Base-by-base conservation (phyloP, 2,329 filamentous ascomycete genomes). In the Fusarium dimerum region DNA sequence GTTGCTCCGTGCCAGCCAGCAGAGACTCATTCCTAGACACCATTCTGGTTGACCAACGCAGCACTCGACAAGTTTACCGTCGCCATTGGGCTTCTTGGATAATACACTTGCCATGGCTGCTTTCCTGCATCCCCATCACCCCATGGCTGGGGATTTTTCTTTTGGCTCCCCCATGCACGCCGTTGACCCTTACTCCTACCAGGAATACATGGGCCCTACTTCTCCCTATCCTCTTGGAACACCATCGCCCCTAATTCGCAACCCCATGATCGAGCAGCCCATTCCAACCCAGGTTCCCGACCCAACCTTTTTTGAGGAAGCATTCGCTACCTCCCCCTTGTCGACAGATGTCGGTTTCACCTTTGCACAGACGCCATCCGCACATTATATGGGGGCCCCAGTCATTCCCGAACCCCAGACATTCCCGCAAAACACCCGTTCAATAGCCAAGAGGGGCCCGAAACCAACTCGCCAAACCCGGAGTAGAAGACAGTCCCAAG, bases 271-370 rank as follows among this genome's bases (percentile, higher is more conserved):
- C 9, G 62, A 54, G 36, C 60, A 63, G 40, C 53, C 57, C 18
- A 34, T 50, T 9, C 50, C 56, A 29, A 50, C 45, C n/a, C 63
- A 66, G 39, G 43, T 54, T 7, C 43, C 58, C 45, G 57, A 58
- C 43, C 50, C 58, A 26, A 63, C 62, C 3, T 66, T 66, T 29
- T 66, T 66, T 20, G 63, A 66, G 15, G 63, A 66, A 48, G 63
- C 63, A 45, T 61, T 66, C 15, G 62, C 50, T 6, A 41, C 55
- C 17, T 62, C 61, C 9, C 49, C 60, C 41, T 44, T 59, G 17
- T 50, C 58, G 10, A 56, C 59, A 13, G 61, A 65, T 17, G 50
- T 55, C 20, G 45, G 51, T 17, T 55, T 62, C 12, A 50, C 57
- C 18, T 49, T 59, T 30, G 48, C 62, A 42, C 61, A 52, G 47